These are phyloP conservation scores for Eucalyptus polyanthemos DNA, from an alignment of 345 rosid species.

Conservation along the genomic window DNA sequence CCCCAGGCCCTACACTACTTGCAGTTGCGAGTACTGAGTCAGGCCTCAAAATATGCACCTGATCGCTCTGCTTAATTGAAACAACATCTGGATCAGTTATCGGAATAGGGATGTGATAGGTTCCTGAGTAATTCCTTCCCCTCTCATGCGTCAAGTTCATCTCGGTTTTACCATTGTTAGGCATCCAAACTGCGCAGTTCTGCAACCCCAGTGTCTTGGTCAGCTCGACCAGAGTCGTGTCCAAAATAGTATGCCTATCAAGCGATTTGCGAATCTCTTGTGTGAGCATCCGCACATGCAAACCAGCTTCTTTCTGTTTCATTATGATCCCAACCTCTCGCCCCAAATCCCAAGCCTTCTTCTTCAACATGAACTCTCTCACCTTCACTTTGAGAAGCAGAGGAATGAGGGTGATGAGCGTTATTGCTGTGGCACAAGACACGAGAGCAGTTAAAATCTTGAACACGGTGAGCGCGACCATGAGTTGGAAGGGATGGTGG, in stretches of 20 bases:
- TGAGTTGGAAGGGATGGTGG: conserved; percentile 72
- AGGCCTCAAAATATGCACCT: conserved; percentile 40
- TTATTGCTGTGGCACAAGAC: conserved; percentile 91
- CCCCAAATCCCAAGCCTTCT: conserved; percentile 82
- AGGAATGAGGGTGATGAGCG: conserved; percentile 83
- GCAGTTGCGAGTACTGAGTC: conserved; percentile 57
- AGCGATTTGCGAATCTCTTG: conserved; percentile 89
- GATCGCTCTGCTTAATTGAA: conserved; percentile 43
- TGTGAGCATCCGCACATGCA: conserved; percentile 92
- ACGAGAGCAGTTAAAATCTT: conserved; percentile 92
- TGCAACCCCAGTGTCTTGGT: conserved; percentile 78
- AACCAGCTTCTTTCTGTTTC: conserved; percentile 78
- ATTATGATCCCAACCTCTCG: conserved; percentile 85
- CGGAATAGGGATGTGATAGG: conserved; percentile 26
- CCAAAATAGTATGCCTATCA: conserved; percentile 70
- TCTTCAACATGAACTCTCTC: conserved; percentile 85
- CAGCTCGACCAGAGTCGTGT: conserved; percentile 88
- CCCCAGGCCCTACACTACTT: conserved; percentile 41
- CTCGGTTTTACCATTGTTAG: conserved; percentile 39
- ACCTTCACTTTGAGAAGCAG: conserved; percentile 90
- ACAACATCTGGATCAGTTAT: conserved; percentile 61
- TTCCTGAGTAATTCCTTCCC: conserved; percentile 22
- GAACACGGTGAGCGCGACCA: conserved; percentile 85
- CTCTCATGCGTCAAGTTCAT: conserved; percentile 73
- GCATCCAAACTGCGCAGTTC: conserved; percentile 98